Evolutionary conservation across 805 yeast species (phyloP).

Genomic region (Metschnikowia peoriensis): DNA sequence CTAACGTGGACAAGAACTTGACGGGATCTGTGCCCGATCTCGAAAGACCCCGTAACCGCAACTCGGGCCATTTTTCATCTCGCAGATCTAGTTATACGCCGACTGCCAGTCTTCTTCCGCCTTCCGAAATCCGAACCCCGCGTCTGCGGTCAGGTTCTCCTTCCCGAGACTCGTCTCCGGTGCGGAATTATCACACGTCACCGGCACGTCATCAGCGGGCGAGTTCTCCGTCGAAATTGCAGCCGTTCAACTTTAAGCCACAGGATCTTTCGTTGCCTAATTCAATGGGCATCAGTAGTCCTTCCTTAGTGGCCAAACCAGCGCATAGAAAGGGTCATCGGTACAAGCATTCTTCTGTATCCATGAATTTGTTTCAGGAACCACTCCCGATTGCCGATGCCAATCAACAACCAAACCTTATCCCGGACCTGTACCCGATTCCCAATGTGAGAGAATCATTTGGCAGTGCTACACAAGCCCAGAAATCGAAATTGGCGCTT

Average conservation of each 20-base stretch:
- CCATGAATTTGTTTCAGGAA: constrained; percentile 93
- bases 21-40: background rate
- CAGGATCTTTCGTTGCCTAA: constrained; percentile 32
- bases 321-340: constrained; percentile 90
- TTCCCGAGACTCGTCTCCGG: constrained; percentile 32
- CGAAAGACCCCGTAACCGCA: constrained; percentile 22
- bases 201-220: constrained; percentile 11
- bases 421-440: constrained; percentile 67
- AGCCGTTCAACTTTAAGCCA: constrained; percentile 68
- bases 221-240: constrained; percentile 18
- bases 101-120: constrained; percentile 23
- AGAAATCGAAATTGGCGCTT: constrained; percentile 58
- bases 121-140: constrained; percentile 20
- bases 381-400: constrained; percentile 52
- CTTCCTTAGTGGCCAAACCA: constrained; percentile 38
- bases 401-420: constrained; percentile 56
- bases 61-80: constrained; percentile 20
- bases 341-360: constrained; percentile 93
- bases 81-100: constrained; percentile 12
- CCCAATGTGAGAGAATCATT: constrained; percentile 68
- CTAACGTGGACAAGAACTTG: background rate
- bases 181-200: constrained; percentile 12
- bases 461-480: constrained; percentile 56
- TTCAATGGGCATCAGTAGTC: constrained; percentile 16
- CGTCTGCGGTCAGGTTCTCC: constrained; percentile 30